Conservation (phyloP, 257 asterid species). For the Coffea eugenioides region DNA sequence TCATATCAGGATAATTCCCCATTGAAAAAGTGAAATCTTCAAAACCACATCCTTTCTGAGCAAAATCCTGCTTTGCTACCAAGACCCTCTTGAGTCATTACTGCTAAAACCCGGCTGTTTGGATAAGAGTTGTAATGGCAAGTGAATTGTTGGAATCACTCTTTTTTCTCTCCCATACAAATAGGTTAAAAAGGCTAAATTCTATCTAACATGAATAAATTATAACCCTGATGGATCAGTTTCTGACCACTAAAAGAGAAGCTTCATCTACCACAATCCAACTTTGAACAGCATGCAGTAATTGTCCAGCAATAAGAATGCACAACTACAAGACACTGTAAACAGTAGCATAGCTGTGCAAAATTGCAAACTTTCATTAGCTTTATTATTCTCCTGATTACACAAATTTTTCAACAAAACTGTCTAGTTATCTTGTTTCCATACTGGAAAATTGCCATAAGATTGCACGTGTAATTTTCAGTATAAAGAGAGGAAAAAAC, state of each 20-base stretch:
- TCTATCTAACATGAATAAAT: too few relatives aligned
- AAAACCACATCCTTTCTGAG: constrained; percentile 23
- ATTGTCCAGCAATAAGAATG: constrained; percentile 1
- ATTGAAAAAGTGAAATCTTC: constrained; percentile 29
- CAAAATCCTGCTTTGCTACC: constrained; percentile 29
- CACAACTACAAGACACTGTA: neutral
- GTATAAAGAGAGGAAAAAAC: too few relatives aligned
- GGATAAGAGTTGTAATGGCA: constrained; percentile 31
- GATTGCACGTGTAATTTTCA: neutral
- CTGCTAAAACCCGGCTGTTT: constrained; percentile 52
- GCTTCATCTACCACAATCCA: neutral
- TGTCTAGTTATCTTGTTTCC: neutral
- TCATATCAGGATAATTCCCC: too few relatives aligned
- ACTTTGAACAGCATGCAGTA: neutral
- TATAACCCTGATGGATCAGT: too few relatives aligned
- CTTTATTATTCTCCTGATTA: neutral
- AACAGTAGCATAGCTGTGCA: neutral
- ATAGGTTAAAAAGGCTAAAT: neutral
- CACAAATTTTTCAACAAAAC: neutral
- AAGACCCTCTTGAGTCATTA: constrained; percentile 45
- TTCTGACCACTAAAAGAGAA: too few relatives aligned
- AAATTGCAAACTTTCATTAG: neutral
- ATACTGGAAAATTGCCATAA: too few relatives aligned
- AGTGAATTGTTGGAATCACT: too few relatives aligned
- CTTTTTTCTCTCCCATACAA: too few relatives aligned